Percentiles rank a stretch among this genome's conserved stretches.
Conservation (phyloP, 2,329 filamentous ascomycete species). For the Fusarium incarnatum region DNA sequence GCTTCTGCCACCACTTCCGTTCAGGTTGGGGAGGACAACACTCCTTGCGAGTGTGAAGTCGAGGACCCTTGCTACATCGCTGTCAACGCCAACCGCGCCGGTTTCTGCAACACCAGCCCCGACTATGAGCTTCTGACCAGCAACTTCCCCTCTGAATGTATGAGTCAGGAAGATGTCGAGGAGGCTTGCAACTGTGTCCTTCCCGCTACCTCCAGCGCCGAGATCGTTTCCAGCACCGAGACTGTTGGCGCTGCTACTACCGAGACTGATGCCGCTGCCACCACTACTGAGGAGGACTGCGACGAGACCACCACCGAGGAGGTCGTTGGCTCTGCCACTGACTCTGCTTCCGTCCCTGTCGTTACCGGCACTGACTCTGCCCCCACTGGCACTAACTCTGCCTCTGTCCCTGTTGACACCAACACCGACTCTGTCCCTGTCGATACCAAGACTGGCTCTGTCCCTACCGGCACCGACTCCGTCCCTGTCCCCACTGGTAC, state of each 20-base stretch:
- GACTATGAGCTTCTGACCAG: no score
- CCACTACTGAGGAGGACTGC: constrained; percentile 19
- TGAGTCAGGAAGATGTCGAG: no score
- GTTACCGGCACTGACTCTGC: constrained; percentile 1
- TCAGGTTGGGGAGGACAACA: no score
- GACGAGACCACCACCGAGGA: constrained; percentile 8
- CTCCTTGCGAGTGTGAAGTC: constrained; percentile 16
- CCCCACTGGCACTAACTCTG: constrained; percentile 8
- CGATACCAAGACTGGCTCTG: not conserved
- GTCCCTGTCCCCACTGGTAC: not conserved
- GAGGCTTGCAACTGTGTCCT: not conserved
- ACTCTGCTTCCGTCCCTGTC: constrained; percentile 2
- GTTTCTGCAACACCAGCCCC: not conserved
- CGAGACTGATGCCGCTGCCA: constrained; percentile 1
- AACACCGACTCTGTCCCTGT: not conserved
- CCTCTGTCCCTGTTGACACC: not conserved
- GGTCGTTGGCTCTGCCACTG: not conserved
- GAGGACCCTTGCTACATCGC: constrained; percentile 14
- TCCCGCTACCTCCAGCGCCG: not conserved
- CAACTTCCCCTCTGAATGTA: not conserved
- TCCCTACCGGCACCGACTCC: not conserved
- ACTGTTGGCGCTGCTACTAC: constrained; percentile 6
- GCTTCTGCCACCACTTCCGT: constrained; percentile 3
- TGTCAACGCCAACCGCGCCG: accelerated
- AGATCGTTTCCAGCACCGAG: constrained; percentile 11